Base-by-base conservation (phyloP, 176 grass and related monocot species). In the Aegilops longissima region DNA sequence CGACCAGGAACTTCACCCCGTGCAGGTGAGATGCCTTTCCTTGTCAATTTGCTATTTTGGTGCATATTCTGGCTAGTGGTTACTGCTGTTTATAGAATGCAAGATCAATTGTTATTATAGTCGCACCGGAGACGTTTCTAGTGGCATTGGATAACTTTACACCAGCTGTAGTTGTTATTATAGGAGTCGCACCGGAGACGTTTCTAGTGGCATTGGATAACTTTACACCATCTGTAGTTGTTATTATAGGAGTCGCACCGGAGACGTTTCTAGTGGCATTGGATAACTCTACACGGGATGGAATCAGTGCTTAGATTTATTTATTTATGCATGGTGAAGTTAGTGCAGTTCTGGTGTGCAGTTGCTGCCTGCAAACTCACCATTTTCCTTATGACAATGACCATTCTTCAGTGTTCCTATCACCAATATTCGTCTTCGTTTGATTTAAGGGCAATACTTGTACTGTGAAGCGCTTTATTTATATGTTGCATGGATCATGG, bases 1-100 rank as follows among this genome's bases (percentile, higher is more conserved):
- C 79, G 79, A 36, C 56, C 82, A 17, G 87, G 25, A 20, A 89
- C 90, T 66, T 94, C 87, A 10, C 39, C 82, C 5, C 79, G 54
- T n/a, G 52, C 67, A 31, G 93, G 93, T 94, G 83, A 85, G 49
- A 72, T 88, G 5, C 27, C 36, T 44, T 30, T 63, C 3, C 21
- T 33, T 38, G 61, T 30, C 16, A 36, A 42, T 5, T 39, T 17
- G 65, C 23, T 25, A 18, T 81, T 42, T 39, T 25, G 27, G 12
- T 23, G n/a, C 51, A 71, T 71, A 47, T 6, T 52, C 51, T 64
- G 30, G 21, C 7, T 72, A 73, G 35, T 11, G 30, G 13, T 59
- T 80, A 73, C 42, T 21, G 31, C 13, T 78, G 35, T 34, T 61
- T 58, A 85, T 66, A 70, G 17, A 77, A 42, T 88, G 52, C 25